Conservation (phyloP, 257 asterid genomes). For the Schizonepeta tenuifolia region DNA sequence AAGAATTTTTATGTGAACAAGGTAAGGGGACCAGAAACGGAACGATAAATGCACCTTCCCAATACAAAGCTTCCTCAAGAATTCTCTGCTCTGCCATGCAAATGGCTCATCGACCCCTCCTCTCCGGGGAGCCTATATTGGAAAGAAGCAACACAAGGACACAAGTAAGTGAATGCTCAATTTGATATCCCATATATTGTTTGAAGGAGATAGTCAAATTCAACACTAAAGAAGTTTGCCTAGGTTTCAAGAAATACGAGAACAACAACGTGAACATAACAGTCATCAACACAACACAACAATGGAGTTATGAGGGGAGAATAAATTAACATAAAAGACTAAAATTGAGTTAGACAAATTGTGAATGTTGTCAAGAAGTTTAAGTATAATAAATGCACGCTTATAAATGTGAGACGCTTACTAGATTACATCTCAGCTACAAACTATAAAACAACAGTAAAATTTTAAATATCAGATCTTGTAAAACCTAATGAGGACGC, state of each 20-base stretch:
- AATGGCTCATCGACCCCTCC: constrained; percentile 90
- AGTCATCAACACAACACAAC: background rate
- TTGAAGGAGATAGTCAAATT: constrained; percentile 1
- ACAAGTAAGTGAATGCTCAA: background rate
- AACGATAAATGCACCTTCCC: constrained; percentile 69
- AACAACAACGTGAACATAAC: background rate
- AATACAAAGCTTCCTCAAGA: constrained; percentile 81
- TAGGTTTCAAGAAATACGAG: background rate
- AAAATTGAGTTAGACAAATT: background rate
- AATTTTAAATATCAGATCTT: background rate
- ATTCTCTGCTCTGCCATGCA: constrained; percentile 98
- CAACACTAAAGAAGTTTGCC: background rate
- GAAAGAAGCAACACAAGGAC: constrained; percentile 19
- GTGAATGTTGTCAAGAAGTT: background rate
- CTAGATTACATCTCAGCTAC: background rate
- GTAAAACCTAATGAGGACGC: background rate
- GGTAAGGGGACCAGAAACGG: constrained; percentile 7
- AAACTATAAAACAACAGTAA: background rate
- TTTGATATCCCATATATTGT: background rate
- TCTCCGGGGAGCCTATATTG: constrained; percentile 74
- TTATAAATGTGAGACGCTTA: background rate
- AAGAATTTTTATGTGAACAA: background rate
- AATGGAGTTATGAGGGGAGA: background rate
- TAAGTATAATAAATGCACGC: background rate
- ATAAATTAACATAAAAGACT: background rate